Conservation (phyloP, 2,329 filamentous ascomycete genomes). For the Apiospora aurea region DNA sequence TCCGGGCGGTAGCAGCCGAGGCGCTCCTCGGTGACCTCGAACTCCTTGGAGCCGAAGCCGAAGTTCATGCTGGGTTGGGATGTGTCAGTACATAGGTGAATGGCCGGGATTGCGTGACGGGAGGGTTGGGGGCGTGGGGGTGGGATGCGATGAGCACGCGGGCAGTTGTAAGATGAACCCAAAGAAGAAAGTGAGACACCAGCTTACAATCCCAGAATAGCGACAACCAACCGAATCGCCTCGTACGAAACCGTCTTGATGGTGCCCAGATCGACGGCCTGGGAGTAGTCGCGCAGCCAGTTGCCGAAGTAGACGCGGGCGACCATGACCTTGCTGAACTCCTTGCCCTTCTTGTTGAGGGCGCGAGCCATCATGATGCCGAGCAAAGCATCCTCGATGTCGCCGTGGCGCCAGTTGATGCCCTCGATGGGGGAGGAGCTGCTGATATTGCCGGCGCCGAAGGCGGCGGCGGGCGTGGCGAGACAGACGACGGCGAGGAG, state of each 20-base stretch:
- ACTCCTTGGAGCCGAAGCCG: slow-evolving; percentile 83
- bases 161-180: background rate
- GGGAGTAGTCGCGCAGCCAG: slow-evolving; percentile 92
- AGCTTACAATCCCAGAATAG: slow-evolving; percentile 78
- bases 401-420: slow-evolving; percentile 87
- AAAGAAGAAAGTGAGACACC: background rate
- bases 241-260: slow-evolving; percentile 90
- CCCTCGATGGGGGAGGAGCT: slow-evolving; percentile 82
- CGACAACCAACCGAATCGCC: slow-evolving; percentile 88
- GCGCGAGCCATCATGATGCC: slow-evolving; percentile 66
- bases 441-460: slow-evolving; percentile 90
- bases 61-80: slow-evolving; percentile 67
- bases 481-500: slow-evolving; percentile 20
- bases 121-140: too few species aligned
- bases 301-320: slow-evolving; percentile 95
- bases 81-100: background rate
- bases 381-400: slow-evolving; percentile 91
- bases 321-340: slow-evolving; percentile 87
- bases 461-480: slow-evolving; percentile 63
- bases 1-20: slow-evolving; percentile 83
- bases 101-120: too few species aligned
- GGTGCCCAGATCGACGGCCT: slow-evolving; percentile 91
- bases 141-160: background rate
- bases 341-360: slow-evolving; percentile 64
- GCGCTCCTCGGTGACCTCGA: slow-evolving; percentile 81